A percentile compares a stretch with the other conserved stretches of the same genome.
Evolutionary conservation across 2,329 filamentous ascomycete genomes (phyloP).

Genomic region (Sordariomycetes sp.): DNA sequence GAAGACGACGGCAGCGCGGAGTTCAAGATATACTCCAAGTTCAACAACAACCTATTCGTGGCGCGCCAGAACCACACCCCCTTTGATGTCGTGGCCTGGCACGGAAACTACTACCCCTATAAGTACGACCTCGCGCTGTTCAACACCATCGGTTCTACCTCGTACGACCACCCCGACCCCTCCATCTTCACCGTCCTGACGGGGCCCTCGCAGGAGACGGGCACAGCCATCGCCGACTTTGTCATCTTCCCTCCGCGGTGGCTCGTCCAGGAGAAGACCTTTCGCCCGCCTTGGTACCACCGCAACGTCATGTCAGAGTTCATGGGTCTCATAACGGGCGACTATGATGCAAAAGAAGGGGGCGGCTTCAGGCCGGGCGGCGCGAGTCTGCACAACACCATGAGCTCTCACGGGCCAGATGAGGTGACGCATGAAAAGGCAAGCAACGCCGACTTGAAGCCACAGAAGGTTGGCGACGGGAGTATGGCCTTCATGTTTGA

Average conservation of each 20-base stretch:
- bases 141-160: slow-evolving; percentile 46
- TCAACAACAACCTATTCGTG: slow-evolving; percentile 48
- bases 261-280: slow-evolving; percentile 51
- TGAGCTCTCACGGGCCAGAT: slow-evolving; percentile 41
- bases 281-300: slow-evolving; percentile 57
- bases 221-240: slow-evolving; percentile 51
- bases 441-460: slow-evolving; percentile 24
- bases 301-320: slow-evolving; percentile 47
- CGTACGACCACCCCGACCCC: slow-evolving; percentile 56
- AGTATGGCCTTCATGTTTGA: slow-evolving; percentile 39
- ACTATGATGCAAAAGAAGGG: slow-evolving; percentile 12
- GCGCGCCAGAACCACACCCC: slow-evolving; percentile 54
- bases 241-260: slow-evolving; percentile 58
- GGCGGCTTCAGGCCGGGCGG: slow-evolving; percentile 28
- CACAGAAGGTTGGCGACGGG: slow-evolving; percentile 26
- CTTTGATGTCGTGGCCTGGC: slow-evolving; percentile 64
- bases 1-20: slow-evolving; percentile 29
- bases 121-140: slow-evolving; percentile 47
- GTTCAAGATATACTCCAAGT: slow-evolving; percentile 45
- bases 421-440: slow-evolving; percentile 31
- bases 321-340: slow-evolving; percentile 38
- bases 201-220: slow-evolving; percentile 39
- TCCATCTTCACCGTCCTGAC: slow-evolving; percentile 57
- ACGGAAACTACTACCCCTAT: slow-evolving; percentile 53
- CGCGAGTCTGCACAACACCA: slow-evolving; percentile 40